phyloP scores from a whole-genome alignment of 2,329 filamentous ascomycete genomes.

The Fusarium sp. region DNA sequence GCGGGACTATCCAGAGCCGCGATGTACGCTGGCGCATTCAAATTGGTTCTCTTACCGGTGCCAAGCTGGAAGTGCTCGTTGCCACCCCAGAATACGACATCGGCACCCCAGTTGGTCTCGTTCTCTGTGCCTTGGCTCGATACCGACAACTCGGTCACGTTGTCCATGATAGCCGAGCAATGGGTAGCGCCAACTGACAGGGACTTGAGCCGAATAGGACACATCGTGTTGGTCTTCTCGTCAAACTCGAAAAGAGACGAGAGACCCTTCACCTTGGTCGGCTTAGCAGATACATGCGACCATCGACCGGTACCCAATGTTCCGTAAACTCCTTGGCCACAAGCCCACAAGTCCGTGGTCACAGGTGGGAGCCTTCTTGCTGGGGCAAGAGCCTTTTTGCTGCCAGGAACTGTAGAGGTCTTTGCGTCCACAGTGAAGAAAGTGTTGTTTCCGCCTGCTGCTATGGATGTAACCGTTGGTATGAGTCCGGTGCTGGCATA shows the following conservation, averaged over 20 bases:
- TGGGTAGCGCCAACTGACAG: conserved; percentile 85
- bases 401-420: conserved; percentile 50
- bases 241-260: conserved; percentile 90
- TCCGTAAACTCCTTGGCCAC: conserved; percentile 87
- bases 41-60: conserved; percentile 87
- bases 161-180: conserved; percentile 83
- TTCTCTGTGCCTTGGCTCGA: conserved; percentile 64
- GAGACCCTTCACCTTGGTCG: conserved; percentile 83
- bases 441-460: conserved; percentile 86
- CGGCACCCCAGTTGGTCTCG: conserved; percentile 87
- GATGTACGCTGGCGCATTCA: conserved; percentile 80
- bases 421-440: conserved; percentile 88
- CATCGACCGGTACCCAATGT: conserved; percentile 86
- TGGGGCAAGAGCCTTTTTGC: conserved; percentile 43
- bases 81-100: conserved; percentile 92
- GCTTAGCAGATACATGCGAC: conserved; percentile 84
- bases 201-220: conserved; percentile 81
- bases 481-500: conserved; percentile 74
- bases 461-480: conserved; percentile 78
- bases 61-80: conserved; percentile 96
- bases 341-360: conserved; percentile 79
- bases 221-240: conserved; percentile 72
- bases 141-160: conserved; percentile 75
- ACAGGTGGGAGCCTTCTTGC: conserved; percentile 49
- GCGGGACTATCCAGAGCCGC: conserved; percentile 74